phyloP scores from a whole-genome alignment of 2,329 filamentous ascomycete genomes.

The Bipolaris zeicola region DNA sequence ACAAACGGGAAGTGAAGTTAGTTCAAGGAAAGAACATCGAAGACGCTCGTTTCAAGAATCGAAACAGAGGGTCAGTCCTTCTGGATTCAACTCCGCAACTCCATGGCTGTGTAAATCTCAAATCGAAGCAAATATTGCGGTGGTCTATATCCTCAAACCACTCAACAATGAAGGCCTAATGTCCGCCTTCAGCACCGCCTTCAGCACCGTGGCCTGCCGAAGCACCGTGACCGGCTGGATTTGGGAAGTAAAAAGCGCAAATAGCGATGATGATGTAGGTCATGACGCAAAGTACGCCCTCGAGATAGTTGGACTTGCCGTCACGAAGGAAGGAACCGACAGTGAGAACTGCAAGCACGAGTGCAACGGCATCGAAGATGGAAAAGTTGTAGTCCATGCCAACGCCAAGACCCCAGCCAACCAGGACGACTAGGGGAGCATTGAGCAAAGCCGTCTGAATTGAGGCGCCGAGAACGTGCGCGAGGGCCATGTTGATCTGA shows the following conservation, averaged over 20 bases:
- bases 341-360: constrained; percentile 83
- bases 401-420: constrained; percentile 74
- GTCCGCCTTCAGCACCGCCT: constrained; percentile 8
- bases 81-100: constrained; percentile 2
- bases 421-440: constrained; percentile 79
- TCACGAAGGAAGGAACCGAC: constrained; percentile 88
- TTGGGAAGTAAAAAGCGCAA: constrained; percentile 66
- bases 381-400: constrained; percentile 83
- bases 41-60: constrained; percentile 12
- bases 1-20: not conserved
- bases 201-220: not conserved
- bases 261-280: constrained; percentile 69
- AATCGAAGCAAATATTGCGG: not conserved
- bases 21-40: constrained; percentile 7
- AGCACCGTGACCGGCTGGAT: constrained; percentile 46
- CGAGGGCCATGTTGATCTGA: constrained; percentile 82
- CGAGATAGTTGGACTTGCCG: constrained; percentile 87
- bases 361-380: constrained; percentile 79
- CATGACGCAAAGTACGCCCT: constrained; percentile 79
- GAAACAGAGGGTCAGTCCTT: not conserved
- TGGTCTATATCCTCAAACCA: not conserved
- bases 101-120: not conserved
- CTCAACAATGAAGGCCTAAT: not conserved
- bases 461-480: constrained; percentile 83
- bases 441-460: constrained; percentile 91